Base-by-base conservation (phyloP, 106 monocot genomes). In the Dioscorea alata region DNA sequence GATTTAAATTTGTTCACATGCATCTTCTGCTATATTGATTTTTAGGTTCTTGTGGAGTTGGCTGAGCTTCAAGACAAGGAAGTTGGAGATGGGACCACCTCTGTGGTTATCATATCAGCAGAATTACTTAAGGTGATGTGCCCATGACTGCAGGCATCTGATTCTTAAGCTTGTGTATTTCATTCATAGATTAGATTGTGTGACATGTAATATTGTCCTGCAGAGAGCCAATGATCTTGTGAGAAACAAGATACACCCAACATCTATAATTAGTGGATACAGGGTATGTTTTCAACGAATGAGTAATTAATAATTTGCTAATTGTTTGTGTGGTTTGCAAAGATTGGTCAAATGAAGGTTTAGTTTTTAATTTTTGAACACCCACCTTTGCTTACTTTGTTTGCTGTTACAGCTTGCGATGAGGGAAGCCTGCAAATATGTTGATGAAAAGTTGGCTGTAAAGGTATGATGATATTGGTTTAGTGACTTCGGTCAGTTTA, bases 61-160 rank as follows among this genome's bases (percentile, higher is more conserved):
- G 97, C 92, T 60, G 97, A 97, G 70, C 97, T 97, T 78, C 97
- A 97, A 85, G 97, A 97, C 66, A 68, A 84, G n/a, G 97, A 97
- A 72, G 97, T 97, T 70, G 92, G 92, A 73, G 92, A 97, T 80
- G 97, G 97, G 17, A 97, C 97, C 17, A 92, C 92, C 50, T 97
- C 97, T 34, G 92, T 92, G 12, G 92, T 92, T 66, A 92, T 89
- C 64, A 74, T 97, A 59, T 92, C 89, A 59, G 92, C 97, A 71
- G 97, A 97, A 61, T 79, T 97, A 65, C 92, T 97, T 28, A 92
- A 92, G 97, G 97, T 87, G 49, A 56, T 33, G 14, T 42, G 12
- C 31, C 8, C 21, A 14, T 42, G 42, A 42, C 5, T 42, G 4
- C 6, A 3, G 42, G 10, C 6, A 42, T 42, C 10, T 53, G 22